Conservation (phyloP, 495 filamentous ascomycete genomes). For the Pyrenopolyporus hunteri region DNA sequence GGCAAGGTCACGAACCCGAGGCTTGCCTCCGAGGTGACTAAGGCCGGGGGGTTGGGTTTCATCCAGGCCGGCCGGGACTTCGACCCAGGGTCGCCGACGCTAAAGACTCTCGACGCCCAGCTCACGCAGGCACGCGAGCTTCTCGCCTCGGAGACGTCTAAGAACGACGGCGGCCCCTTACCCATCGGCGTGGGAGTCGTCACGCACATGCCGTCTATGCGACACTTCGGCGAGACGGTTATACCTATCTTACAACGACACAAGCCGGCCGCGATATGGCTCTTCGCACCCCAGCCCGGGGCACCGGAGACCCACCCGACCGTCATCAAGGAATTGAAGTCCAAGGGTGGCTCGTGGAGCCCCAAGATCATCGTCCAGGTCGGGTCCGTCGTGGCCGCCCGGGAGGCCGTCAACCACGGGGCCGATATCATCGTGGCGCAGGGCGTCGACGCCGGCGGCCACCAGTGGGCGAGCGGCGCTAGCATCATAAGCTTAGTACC, state of each 20-base stretch:
- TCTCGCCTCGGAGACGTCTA: conserved; percentile 34
- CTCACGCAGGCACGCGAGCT: conserved; percentile 46
- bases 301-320: conserved; percentile 55
- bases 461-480: conserved; percentile 65
- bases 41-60: conserved; percentile 68
- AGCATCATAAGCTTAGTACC: conserved; percentile 58
- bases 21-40: conserved; percentile 68
- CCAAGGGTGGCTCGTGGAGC: conserved; percentile 42
- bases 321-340: conserved; percentile 37
- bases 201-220: conserved; percentile 36
- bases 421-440: conserved; percentile 76
- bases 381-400: conserved; percentile 63
- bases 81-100: conserved; percentile 34
- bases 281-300: conserved; percentile 67
- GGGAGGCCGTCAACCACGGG: conserved; percentile 46
- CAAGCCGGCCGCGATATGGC: conserved; percentile 72
- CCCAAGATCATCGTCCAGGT: conserved; percentile 69
- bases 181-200: conserved; percentile 52
- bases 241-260: conserved; percentile 51
- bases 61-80: conserved; percentile 47
- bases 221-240: conserved; percentile 42
- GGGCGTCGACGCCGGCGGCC: conserved; percentile 76
- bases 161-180: conserved; percentile 34
- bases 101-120: conserved; percentile 40
- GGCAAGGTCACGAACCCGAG: conserved; percentile 64